Conservation (phyloP, 371 early-diverging fungal species). For the Synchytrium microbalum region DNA sequence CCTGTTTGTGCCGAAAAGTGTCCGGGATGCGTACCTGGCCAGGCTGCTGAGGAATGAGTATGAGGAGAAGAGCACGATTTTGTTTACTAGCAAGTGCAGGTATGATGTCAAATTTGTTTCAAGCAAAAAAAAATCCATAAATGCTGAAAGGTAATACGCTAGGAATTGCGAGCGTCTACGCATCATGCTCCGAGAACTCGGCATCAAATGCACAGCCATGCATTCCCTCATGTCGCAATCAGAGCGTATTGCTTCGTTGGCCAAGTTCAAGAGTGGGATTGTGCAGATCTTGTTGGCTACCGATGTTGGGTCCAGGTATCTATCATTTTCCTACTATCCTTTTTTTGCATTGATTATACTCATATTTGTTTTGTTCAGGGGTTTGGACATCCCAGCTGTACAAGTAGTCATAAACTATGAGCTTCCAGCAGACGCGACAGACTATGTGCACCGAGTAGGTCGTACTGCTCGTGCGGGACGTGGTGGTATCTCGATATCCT, state of each 20-base stretch:
- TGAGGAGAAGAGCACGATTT: slow-evolving; percentile 69
- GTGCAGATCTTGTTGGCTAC: slow-evolving; percentile 88
- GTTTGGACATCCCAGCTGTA: slow-evolving; percentile 97
- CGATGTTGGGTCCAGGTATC: slow-evolving; percentile 90
- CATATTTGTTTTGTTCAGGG: slow-evolving; percentile 49
- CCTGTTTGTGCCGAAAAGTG: slow-evolving; percentile 87
- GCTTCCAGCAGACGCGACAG: slow-evolving; percentile 94
- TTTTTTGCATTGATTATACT: slow-evolving; percentile 96
- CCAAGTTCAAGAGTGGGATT: slow-evolving; percentile 83
- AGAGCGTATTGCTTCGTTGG: slow-evolving; percentile 82
- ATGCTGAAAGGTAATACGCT: background rate
- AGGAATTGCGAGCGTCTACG: slow-evolving; percentile 72
- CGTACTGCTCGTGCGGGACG: slow-evolving; percentile 96
- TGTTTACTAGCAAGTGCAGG: slow-evolving; percentile 79
- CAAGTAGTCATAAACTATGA: slow-evolving; percentile 95
- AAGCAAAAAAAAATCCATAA: background rate
- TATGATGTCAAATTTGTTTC: slow-evolving; percentile 2
- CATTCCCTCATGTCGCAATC: slow-evolving; percentile 92
- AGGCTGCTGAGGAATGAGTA: slow-evolving; percentile 66
- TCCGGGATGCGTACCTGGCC: slow-evolving; percentile 82
- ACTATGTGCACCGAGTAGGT: slow-evolving; percentile 98
- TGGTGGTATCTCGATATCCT: slow-evolving; percentile 82
- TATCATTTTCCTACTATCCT: background rate
- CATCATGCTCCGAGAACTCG: slow-evolving; percentile 78
- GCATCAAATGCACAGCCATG: slow-evolving; percentile 78